phyloP scores from a whole-genome alignment of 495 filamentous ascomycete species.

The Neurospora tetraspora region DNA sequence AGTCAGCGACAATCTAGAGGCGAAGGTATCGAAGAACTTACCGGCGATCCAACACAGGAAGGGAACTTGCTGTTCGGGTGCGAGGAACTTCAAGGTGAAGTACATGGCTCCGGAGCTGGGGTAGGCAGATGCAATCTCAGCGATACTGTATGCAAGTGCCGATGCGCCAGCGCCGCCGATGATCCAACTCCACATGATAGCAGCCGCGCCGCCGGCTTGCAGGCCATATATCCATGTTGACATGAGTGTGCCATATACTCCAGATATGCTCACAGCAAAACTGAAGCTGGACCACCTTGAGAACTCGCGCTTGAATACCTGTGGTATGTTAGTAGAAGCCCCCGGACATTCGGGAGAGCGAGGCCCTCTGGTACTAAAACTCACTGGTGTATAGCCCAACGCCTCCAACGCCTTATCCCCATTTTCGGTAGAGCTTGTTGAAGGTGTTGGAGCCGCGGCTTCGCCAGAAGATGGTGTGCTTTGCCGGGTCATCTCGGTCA shows the following conservation, averaged over 20 bases:
- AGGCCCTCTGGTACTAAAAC: not conserved
- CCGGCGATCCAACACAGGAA: constrained; percentile 39
- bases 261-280: constrained; percentile 53
- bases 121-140: constrained; percentile 50
- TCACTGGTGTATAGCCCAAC: constrained; percentile 24
- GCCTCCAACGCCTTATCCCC: constrained; percentile 24
- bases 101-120: constrained; percentile 48
- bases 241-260: constrained; percentile 50
- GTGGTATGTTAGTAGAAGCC: not conserved
- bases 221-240: constrained; percentile 54
- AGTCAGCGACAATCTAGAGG: not conserved
- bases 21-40: not conserved
- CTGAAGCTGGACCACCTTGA: constrained; percentile 52
- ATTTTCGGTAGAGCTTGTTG: constrained; percentile 8
- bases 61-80: constrained; percentile 30
- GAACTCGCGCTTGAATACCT: constrained; percentile 57
- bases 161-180: constrained; percentile 53
- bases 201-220: constrained; percentile 47
- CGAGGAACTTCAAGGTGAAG: constrained; percentile 36
- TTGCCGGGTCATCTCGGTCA: not conserved
- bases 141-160: constrained; percentile 50
- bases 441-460: not conserved
- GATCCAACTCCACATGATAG: constrained; percentile 56
- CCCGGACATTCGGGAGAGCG: not conserved
- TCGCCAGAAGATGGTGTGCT: not conserved